Conservation (phyloP, 352 stramenopile species). For the Phytophthora citricola region DNA sequence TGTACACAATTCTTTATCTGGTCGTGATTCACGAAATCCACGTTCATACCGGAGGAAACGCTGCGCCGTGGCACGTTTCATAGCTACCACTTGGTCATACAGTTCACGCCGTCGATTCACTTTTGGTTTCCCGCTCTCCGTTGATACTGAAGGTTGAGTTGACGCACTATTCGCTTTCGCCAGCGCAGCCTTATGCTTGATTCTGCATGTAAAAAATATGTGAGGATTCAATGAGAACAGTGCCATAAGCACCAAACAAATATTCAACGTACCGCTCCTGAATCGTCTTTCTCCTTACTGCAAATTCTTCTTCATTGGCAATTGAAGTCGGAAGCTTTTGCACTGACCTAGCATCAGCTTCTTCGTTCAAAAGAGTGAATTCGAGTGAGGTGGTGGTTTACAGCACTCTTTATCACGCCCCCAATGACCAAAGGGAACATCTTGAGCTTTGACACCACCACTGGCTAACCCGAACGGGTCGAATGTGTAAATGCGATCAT, state of each 20-base stretch:
- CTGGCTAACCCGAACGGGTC: conserved; percentile 36
- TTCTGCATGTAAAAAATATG: conserved; percentile 19
- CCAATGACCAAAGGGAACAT: conserved; percentile 15
- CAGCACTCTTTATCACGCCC: conserved; percentile 1
- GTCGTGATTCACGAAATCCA: conserved; percentile 14
- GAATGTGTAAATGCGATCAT: conserved; percentile 42
- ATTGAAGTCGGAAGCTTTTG: conserved; percentile 6
- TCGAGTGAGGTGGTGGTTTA: neutral
- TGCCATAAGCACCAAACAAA: neutral
- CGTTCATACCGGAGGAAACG: conserved; percentile 29
- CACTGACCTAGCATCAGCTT: conserved; percentile 1
- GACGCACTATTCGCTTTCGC: conserved; percentile 23
- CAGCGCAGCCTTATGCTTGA: conserved; percentile 30
- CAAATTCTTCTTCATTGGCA: conserved; percentile 29
- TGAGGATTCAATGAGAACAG: neutral
- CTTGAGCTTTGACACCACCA: neutral
- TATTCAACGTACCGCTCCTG: conserved; percentile 40
- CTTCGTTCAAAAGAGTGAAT: conserved; percentile 16
- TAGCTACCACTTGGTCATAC: conserved; percentile 48
- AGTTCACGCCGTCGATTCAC: conserved; percentile 45
- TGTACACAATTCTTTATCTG: conserved; percentile 24
- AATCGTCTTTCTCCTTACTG: conserved; percentile 27
- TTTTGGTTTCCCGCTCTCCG: neutral
- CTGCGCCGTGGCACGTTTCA: conserved; percentile 34
- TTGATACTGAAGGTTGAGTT: conserved; percentile 2